Evolutionary conservation across 306 rosid species (phyloP).

Genomic region (Vachellia pachyceras): DNA sequence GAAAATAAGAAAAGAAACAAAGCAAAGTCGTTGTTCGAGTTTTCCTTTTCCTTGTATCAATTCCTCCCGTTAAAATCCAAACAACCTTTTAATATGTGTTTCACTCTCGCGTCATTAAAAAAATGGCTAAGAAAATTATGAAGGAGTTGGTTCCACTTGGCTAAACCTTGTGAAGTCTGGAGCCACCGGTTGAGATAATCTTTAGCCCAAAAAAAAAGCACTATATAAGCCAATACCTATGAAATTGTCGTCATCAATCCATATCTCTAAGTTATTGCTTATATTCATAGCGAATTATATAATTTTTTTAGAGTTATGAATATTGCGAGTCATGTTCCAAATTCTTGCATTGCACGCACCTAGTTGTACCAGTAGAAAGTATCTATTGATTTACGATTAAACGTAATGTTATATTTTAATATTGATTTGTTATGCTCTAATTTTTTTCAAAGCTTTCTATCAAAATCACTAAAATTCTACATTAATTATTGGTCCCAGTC

Average conservation of each 20-base stretch:
- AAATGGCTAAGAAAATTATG: slow-evolving; percentile 22
- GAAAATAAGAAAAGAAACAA: too few relatives aligned
- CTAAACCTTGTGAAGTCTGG: background rate
- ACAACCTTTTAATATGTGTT: too few relatives aligned
- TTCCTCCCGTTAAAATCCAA: too few relatives aligned
- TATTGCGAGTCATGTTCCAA: background rate
- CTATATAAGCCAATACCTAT: background rate
- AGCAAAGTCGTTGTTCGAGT: too few relatives aligned
- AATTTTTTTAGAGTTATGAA: background rate
- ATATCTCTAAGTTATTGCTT: too few relatives aligned
- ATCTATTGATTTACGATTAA: background rate
- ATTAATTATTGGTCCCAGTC: background rate
- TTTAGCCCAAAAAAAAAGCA: background rate
- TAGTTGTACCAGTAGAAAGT: background rate
- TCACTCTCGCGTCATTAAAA: background rate
- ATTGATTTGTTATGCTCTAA: background rate
- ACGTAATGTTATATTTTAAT: background rate
- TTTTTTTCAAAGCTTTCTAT: background rate
- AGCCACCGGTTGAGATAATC: background rate
- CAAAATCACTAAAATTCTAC: background rate
- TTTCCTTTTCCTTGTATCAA: too few relatives aligned
- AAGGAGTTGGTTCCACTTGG: slow-evolving; percentile 52
- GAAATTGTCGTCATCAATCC: background rate
- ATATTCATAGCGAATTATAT: background rate
- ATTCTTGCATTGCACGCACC: background rate